phyloP scores from a whole-genome alignment of 2,329 filamentous ascomycete species.

The Tolypocladium endophyticum region DNA sequence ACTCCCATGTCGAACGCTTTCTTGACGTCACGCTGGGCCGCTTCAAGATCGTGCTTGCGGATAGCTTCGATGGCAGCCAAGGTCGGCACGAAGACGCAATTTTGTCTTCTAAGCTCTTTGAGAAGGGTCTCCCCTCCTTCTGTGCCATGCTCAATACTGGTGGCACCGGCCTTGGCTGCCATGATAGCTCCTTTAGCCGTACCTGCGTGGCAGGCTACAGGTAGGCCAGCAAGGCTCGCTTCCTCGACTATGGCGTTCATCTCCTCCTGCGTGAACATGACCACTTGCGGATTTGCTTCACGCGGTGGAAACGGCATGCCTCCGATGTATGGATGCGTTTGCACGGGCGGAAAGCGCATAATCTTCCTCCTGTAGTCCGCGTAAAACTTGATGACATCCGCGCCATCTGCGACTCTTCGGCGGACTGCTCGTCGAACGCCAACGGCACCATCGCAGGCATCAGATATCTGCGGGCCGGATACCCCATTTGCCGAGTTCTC shows the following conservation, averaged over 20 bases:
- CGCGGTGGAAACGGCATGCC: conserved; percentile 22
- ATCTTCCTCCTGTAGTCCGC: conserved; percentile 35
- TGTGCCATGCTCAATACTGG: not conserved
- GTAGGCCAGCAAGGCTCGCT: conserved; percentile 26
- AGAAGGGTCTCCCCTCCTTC: not conserved
- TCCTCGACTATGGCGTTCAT: conserved; percentile 39
- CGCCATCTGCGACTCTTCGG: conserved; percentile 33
- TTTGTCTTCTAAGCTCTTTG: not conserved
- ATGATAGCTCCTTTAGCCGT: conserved; percentile 30
- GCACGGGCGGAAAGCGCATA: conserved; percentile 28
- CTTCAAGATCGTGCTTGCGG: conserved; percentile 20
- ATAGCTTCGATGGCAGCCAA: not conserved
- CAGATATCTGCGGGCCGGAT: not conserved
- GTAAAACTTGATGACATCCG: conserved; percentile 41
- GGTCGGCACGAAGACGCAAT: not conserved
- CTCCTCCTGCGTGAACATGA: conserved; percentile 36
- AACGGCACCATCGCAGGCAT: not conserved
- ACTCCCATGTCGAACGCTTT: conserved; percentile 35
- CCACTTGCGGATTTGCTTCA: conserved; percentile 13
- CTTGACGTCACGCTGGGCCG: conserved; percentile 27
- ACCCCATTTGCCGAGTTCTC: conserved; percentile 25
- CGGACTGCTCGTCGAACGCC: conserved; percentile 29
- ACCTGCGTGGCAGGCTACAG: conserved; percentile 32
- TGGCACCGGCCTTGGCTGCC: conserved; percentile 15
- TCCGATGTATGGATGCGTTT: conserved; percentile 15